Percentiles rank a stretch among this genome's conserved stretches.
phyloP scores from a whole-genome alignment of 495 filamentous ascomycete species.

The Aspergillus saccharolyticus region DNA sequence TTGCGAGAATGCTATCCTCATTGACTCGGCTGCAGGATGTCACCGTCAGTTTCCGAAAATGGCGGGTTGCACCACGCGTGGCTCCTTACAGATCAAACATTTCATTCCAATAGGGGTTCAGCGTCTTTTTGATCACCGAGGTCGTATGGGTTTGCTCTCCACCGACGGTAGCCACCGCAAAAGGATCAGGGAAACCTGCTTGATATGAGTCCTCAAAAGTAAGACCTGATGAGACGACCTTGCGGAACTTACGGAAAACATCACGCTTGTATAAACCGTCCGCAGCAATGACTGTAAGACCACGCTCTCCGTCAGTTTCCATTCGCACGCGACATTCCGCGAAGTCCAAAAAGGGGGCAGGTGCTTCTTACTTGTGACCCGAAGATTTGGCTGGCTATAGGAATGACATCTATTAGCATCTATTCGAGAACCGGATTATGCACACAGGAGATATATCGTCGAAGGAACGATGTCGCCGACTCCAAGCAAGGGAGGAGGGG shows the following conservation, averaged over 20 bases:
- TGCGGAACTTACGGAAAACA: slow-evolving; percentile 72
- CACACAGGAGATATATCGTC: not conserved
- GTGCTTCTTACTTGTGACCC: slow-evolving; percentile 56
- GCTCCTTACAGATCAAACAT: slow-evolving; percentile 84
- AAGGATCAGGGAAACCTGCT: slow-evolving; percentile 92
- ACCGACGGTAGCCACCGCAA: slow-evolving; percentile 92
- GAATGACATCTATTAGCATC: slow-evolving; percentile 28
- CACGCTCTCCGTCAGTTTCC: slow-evolving; percentile 16
- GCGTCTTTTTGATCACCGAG: slow-evolving; percentile 88
- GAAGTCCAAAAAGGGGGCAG: not conserved
- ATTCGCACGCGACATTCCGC: not conserved
- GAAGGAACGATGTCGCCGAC: not conserved
- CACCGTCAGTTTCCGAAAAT: slow-evolving; percentile 21
- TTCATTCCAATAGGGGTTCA: slow-evolving; percentile 99
- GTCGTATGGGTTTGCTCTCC: slow-evolving; percentile 97
- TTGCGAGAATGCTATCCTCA: slow-evolving; percentile 92
- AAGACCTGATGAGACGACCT: not conserved
- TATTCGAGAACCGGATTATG: not conserved
- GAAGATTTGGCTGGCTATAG: slow-evolving; percentile 53
- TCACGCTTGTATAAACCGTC: slow-evolving; percentile 98
- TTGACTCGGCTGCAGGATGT: slow-evolving; percentile 60
- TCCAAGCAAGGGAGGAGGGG: not conserved
- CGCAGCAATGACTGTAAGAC: slow-evolving; percentile 79
- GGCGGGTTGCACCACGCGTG: not conserved
- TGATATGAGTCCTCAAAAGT: not conserved